phyloP scores from a whole-genome alignment of 305 asterid genomes.

The Solanum hybrid region DNA sequence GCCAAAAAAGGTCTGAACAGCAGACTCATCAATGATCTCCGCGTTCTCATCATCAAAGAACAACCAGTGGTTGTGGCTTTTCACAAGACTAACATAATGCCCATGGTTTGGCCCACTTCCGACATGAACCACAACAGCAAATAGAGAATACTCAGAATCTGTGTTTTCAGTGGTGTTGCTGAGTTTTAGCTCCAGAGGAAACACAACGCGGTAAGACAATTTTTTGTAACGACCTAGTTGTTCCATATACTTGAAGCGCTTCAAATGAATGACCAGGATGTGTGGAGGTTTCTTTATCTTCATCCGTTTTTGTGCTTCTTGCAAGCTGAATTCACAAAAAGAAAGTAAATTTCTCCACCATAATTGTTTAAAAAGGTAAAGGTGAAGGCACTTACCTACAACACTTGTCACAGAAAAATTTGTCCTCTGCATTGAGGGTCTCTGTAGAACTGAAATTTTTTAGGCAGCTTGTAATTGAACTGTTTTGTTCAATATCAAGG shows the following conservation, averaged over 20 bases:
- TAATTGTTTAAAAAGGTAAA: neutral
- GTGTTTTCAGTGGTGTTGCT: constrained; percentile 52
- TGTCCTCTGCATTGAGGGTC: constrained; percentile 84
- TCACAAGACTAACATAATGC: constrained; percentile 77
- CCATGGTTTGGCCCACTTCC: constrained; percentile 95
- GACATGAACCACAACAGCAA: constrained; percentile 80
- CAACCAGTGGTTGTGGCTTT: constrained; percentile 89
- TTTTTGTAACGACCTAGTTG: constrained; percentile 67
- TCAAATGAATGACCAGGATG: constrained; percentile 72
- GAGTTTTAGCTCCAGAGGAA: constrained; percentile 74
- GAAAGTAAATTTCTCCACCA: neutral
- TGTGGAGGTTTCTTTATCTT: constrained; percentile 79
- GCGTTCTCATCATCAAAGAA: constrained; percentile 79
- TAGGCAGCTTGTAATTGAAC: constrained; percentile 79
- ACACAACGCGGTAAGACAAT: constrained; percentile 69
- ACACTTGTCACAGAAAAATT: constrained; percentile 76
- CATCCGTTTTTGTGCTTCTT: constrained; percentile 91
- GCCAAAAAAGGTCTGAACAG: constrained; percentile 70
- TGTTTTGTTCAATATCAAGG: constrained; percentile 86
- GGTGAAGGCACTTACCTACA: constrained; percentile 32
- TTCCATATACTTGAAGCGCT: constrained; percentile 88
- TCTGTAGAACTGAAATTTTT: constrained; percentile 85
- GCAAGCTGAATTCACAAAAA: constrained; percentile 42
- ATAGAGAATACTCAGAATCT: constrained; percentile 67
- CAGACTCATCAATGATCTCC: constrained; percentile 75